Base-by-base conservation (phyloP, 805 yeast species). In the Lipomyces anomalus region DNA sequence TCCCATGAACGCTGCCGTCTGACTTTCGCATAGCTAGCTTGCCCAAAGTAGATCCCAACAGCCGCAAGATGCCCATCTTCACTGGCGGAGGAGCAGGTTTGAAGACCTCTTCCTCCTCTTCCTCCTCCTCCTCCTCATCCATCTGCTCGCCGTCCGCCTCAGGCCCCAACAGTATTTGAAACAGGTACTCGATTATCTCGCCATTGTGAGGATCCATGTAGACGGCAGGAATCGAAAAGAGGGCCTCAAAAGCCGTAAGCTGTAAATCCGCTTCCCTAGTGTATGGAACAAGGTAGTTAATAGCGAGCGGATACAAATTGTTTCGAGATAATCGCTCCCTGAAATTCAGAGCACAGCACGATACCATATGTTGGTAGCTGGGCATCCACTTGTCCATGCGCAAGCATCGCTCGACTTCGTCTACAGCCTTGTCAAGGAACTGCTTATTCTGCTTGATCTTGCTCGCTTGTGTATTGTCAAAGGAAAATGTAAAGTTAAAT, bases 361-460 rank as follows among this genome's bases (percentile, higher is more conserved):
- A 72, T 33, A 84, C 67, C 30, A 72, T 51, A 46, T 73, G 61
- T 42, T 78, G 81, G 50, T 75, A 78, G 0, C 95, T 81, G 1
- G 96, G 90, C 5, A 82, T 71, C 94, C 94, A 87, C 35, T 76
- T 79, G 58, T 90, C 97, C 66, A 92, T 72, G 50, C 88, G 79
- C 54, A 79, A 78, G 48, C 80, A 74, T 47, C 97, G 73, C 44
- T 80, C 78, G 38, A 92, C 69, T 59, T 89, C 97, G 4, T 73
- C 71, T 5, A 80, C 56, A 0, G 80, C 78, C 13, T 72, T 74
- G 3, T 61, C 54, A 2, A 76, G 60, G 56, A 74, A 78, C n/a
- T n/a, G n/a, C n/a, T n/a, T n/a, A n/a, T n/a, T n/a, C n/a, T n/a
- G n/a, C 2, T 58, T 60, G 24, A 35, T 28, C 22, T 45, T 42